Evolutionary conservation across 805 yeast species (phyloP).

Genomic region (Candida nanaspora): DNA sequence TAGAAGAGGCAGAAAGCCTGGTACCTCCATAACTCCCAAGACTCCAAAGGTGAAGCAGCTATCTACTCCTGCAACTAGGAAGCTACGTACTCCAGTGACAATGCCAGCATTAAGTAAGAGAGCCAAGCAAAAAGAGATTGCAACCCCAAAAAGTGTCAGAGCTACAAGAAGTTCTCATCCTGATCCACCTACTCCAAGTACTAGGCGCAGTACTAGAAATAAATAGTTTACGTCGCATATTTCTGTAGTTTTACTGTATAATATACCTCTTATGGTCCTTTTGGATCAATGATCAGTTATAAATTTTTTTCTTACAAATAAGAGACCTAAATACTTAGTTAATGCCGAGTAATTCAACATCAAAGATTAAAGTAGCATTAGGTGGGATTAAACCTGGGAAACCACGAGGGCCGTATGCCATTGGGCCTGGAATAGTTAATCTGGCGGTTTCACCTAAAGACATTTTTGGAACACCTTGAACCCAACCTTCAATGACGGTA

Average conservation of each 20-base stretch:
- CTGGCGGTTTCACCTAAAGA: conserved; percentile 91
- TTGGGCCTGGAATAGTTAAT: conserved; percentile 85
- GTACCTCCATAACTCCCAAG: neutral
- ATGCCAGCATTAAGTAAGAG: neutral
- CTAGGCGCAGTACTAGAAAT: conserved; percentile 1
- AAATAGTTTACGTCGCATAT: neutral
- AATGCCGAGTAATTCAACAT: conserved; percentile 63
- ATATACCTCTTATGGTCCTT: too few relatives aligned
- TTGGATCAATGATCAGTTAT: too few relatives aligned
- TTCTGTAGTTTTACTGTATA: neutral
- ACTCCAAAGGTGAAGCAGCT: conserved; percentile 9
- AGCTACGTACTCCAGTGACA: conserved; percentile 6
- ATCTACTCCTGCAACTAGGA: conserved; percentile 11
- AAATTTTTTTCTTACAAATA: too few relatives aligned
- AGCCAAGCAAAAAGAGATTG: neutral
- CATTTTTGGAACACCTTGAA: conserved; percentile 85
- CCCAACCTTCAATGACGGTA: conserved; percentile 96
- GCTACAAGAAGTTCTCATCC: neutral
- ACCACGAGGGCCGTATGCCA: conserved; percentile 92
- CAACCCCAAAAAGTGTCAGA: neutral
- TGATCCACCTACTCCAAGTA: neutral
- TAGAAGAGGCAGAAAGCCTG: conserved; percentile 1
- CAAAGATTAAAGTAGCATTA: conserved; percentile 85
- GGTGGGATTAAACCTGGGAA: conserved; percentile 97
- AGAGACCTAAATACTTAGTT: too few relatives aligned